Base-by-base conservation (phyloP, 805 yeast genomes). In the Blastobotrys robertii region DNA sequence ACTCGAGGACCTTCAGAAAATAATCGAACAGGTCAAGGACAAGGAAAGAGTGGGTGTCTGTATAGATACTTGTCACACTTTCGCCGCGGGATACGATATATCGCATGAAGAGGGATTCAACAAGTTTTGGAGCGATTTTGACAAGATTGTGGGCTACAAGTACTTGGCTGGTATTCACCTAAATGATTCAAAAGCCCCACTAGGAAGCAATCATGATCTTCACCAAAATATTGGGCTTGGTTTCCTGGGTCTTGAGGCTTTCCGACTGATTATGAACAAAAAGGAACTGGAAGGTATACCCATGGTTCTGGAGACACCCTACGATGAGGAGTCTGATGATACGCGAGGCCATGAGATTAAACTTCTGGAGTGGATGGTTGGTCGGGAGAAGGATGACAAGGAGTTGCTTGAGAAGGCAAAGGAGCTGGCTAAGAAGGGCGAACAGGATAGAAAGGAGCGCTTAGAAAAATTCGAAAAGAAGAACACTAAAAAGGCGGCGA, bases 71-170 rank as follows among this genome's bases (percentile, higher is more conserved):
- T 92, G 98, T 59, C 98, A 92, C 62, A 71, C 95, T 0, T 87
- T 84, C 68, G 96, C 97, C 1, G 95, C 97, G 1, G 98, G 98
- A 1, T 88, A 84, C 59, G 97, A 92, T 57, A 71, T 92, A 37
- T 64, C 79, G n/a, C 71, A 72, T 12, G 72, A 71, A 45, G 76
- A 69, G 28, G 58, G 65, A 10, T 84, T 79, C 64, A 67, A 70
- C 8, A 63, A 64, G 36, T 88, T 92, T 60, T 83, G 96, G 94
- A 60, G 66, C 4, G 64, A 77, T 33, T 92, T 84, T 61, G 97
- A 88, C 55, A 59, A 68, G 5, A 67, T 72, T 6, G 70, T 92
- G 13, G 98, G 98, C 0, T 67, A 73, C 54, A 64, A 84, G 49
- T 86, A 83, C 58, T 65, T 92, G 38, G 64, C 78, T 16, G 88